Percentiles rank a stretch among this genome's conserved stretches.
Conservation (phyloP, 148 eudicot species). For the Beta vulgaris region DNA sequence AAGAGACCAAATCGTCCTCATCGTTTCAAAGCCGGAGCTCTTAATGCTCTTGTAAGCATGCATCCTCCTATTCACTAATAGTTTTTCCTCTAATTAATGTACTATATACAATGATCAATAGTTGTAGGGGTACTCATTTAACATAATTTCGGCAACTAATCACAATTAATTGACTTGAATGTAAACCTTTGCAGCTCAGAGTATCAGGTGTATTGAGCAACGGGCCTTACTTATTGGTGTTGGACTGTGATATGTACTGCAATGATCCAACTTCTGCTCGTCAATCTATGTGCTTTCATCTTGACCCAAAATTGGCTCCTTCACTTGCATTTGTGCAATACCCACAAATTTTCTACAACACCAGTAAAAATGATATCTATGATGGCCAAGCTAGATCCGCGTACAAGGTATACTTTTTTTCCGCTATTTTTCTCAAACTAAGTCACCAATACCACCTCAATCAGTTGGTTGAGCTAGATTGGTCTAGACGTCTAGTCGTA, state of each 20-base stretch:
- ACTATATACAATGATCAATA: too few relatives aligned
- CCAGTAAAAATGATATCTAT: constrained; percentile 51
- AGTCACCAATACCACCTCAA: too few relatives aligned
- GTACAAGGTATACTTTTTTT: constrained; percentile 32
- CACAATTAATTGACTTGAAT: neutral
- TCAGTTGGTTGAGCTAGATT: too few relatives aligned
- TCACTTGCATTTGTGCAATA: constrained; percentile 45
- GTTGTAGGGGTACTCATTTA: too few relatives aligned
- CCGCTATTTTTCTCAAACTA: too few relatives aligned
- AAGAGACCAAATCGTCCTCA: constrained; percentile 58
- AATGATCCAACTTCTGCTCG: constrained; percentile 52
- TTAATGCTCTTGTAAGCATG: constrained; percentile 55
- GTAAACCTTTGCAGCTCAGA: constrained; percentile 24
- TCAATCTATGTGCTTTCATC: constrained; percentile 65
- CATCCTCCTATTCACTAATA: neutral
- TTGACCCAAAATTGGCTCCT: constrained; percentile 40
- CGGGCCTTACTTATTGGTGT: constrained; percentile 40
- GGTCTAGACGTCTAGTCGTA: too few relatives aligned
- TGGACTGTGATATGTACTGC: constrained; percentile 65
- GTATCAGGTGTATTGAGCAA: constrained; percentile 58
- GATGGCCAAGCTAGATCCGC: constrained; percentile 58
- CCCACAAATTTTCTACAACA: constrained; percentile 57
- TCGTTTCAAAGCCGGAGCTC: constrained; percentile 66
- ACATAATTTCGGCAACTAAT: neutral
- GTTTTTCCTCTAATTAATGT: too few relatives aligned